Percentiles rank a stretch among this genome's conserved stretches.
Conservation (phyloP, 768 basidiomycete genomes). For the Asterophora lycoperdoides region DNA sequence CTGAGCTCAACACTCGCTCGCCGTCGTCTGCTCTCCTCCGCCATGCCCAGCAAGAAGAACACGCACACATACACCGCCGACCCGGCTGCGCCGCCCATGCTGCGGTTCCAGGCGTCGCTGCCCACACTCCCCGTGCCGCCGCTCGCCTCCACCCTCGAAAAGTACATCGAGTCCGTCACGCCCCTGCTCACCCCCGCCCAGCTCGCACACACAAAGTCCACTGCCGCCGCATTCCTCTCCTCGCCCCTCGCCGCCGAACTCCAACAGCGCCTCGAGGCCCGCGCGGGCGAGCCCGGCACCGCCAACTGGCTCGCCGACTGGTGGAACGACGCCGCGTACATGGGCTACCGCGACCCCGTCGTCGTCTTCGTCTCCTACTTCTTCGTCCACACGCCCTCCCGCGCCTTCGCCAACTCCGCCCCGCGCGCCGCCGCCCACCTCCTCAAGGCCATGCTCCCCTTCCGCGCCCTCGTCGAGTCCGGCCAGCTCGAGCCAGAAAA, state of each 20-base stretch:
- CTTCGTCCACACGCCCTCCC: slow-evolving; percentile 81
- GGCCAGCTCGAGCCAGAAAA: slow-evolving; percentile 86
- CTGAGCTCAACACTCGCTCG: neutral
- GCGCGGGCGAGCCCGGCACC: slow-evolving; percentile 53
- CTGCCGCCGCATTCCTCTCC: slow-evolving; percentile 63
- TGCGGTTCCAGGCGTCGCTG: slow-evolving; percentile 68
- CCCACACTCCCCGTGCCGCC: slow-evolving; percentile 82
- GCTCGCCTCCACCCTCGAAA: slow-evolving; percentile 74
- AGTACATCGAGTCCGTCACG: slow-evolving; percentile 83
- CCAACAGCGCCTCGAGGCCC: slow-evolving; percentile 71
- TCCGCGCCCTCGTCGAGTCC: slow-evolving; percentile 78
- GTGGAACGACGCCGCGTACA: slow-evolving; percentile 95
- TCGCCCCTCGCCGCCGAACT: slow-evolving; percentile 68
- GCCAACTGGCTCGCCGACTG: slow-evolving; percentile 93
- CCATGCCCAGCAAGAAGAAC: slow-evolving; percentile 2
- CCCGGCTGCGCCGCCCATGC: slow-evolving; percentile 58
- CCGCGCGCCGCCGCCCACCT: slow-evolving; percentile 77
- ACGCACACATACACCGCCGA: slow-evolving; percentile 38
- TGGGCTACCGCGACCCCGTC: slow-evolving; percentile 86
- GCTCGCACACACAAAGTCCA: slow-evolving; percentile 51
- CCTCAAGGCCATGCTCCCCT: slow-evolving; percentile 80
- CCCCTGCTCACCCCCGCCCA: slow-evolving; percentile 70
- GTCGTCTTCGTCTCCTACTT: slow-evolving; percentile 94
- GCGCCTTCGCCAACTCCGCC: slow-evolving; percentile 40
- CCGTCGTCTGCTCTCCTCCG: slow-evolving; percentile 1